phyloP scores from a whole-genome alignment of 1,139 yeast genomes.

The Pichia sp. region DNA sequence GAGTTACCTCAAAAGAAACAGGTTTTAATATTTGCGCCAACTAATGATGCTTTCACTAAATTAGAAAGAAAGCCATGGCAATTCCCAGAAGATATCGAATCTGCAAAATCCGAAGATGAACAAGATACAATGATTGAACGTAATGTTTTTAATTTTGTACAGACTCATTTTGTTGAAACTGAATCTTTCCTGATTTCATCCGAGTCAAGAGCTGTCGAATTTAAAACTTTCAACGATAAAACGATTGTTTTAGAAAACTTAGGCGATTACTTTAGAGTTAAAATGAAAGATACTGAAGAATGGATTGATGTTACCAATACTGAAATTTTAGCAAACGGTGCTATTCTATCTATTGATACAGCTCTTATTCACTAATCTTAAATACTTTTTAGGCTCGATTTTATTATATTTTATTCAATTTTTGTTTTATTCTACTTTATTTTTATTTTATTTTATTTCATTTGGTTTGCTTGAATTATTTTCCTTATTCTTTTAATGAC shows the following conservation, averaged over 20 bases:
- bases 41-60: slow-evolving; percentile 44
- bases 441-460: neutral
- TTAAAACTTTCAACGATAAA: slow-evolving; percentile 40
- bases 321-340: slow-evolving; percentile 53
- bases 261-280: slow-evolving; percentile 37
- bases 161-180: slow-evolving; percentile 45
- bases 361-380: slow-evolving; percentile 30
- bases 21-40: slow-evolving; percentile 53
- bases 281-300: slow-evolving; percentile 31
- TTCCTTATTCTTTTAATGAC: no score
- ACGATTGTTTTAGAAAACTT: slow-evolving; percentile 39
- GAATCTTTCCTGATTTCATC: slow-evolving; percentile 20
- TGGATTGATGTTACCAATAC: slow-evolving; percentile 39
- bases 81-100: slow-evolving; percentile 40
- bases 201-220: slow-evolving; percentile 27
- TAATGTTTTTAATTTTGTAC: slow-evolving; percentile 47
- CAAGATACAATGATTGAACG: slow-evolving; percentile 37
- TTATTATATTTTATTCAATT: neutral
- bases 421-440: neutral
- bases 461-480: neutral
- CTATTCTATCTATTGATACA: slow-evolving; percentile 45
- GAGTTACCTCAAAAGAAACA: slow-evolving; percentile 24
- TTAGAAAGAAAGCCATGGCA: slow-evolving; percentile 58
- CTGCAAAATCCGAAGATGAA: slow-evolving; percentile 29
- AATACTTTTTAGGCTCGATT: neutral